A percentile compares a stretch with the other conserved stretches of the same genome.
phyloP scores from a whole-genome alignment of 768 basidiomycete genomes.

The Gyrodon lividus region DNA sequence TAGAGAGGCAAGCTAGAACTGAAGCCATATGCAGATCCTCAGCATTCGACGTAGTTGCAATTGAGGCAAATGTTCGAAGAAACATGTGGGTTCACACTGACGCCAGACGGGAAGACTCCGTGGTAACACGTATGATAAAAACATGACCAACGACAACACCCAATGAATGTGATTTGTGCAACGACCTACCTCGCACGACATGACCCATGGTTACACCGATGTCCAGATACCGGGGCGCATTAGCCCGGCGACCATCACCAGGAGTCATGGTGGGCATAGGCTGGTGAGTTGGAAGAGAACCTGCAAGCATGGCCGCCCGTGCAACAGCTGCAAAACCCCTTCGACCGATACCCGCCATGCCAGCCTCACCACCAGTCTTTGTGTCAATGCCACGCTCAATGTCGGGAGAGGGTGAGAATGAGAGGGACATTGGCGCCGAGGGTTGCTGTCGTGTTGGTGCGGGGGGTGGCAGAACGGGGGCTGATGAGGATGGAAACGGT shows the following conservation, averaged over 20 bases:
- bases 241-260: slow-evolving; percentile 26
- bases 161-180: slow-evolving; percentile 4
- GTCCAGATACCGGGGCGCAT: slow-evolving; percentile 46
- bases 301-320: slow-evolving; percentile 53
- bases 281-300: slow-evolving; percentile 15
- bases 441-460: slow-evolving; percentile 19
- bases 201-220: slow-evolving; percentile 36
- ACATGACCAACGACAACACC: neutral
- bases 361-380: slow-evolving; percentile 72
- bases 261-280: neutral
- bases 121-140: neutral
- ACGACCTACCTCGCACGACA: slow-evolving; percentile 31
- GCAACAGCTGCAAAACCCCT: slow-evolving; percentile 78
- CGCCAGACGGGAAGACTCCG: neutral
- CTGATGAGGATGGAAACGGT: slow-evolving; percentile 14
- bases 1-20: no score
- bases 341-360: slow-evolving; percentile 90
- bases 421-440: slow-evolving; percentile 16
- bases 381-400: slow-evolving; percentile 52
- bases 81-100: neutral
- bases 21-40: neutral
- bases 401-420: neutral
- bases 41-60: neutral
- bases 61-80: neutral
- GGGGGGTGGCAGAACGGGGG: slow-evolving; percentile 1